Base-by-base conservation (phyloP, 768 basidiomycete genomes). In the Collybia mongolica region DNA sequence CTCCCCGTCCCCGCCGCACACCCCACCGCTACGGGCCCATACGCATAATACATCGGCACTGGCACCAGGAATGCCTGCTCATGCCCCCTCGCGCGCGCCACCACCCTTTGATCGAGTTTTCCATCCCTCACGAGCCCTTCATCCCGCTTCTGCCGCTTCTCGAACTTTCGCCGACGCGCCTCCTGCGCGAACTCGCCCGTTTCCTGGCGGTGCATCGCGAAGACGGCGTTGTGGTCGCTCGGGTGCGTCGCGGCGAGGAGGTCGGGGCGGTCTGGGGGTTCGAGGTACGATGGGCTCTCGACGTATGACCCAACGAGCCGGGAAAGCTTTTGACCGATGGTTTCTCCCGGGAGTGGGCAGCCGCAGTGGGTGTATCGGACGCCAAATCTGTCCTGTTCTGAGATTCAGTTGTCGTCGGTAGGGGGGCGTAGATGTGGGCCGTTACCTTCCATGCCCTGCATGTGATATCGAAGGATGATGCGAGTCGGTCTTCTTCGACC, bases 341-440 rank as follows among this genome's bases (percentile, higher is more conserved):
- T 71, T 28, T 72, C 70, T 2, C 72, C 75, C 0, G 75, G 72
- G 5, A 68, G 60, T 0, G 76, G 69, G 57, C 83, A 83, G 2
- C 82, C 82, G 49, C 82, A 84, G 52, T 76, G 73, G 49, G 65
- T 73, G 63, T 84, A 84, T 3, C 71, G 63, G 18, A 71, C 60
- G 38, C 68, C 66, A 58, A 75, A 84, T 3, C 79, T 77, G 24
- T 65, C 49, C 61, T 77, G 7, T n/a, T 19, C 20, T 20, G 39
- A 20, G 32, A 37, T 18, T 15, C 28, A 4, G 24, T 19, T 6
- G 51, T 7, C 6, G 26, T 17, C 22, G 17, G 3, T 36, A 26
- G 24, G 24, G 3, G 5, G 6, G 23, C 4, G 32, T 18, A 26
- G n/a, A 39, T 5, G 20, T 11, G 5, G 14, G 24, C 3, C 9